Conservation (phyloP, 1,139 yeast species). For the Debaryomycetaceae sp. region DNA sequence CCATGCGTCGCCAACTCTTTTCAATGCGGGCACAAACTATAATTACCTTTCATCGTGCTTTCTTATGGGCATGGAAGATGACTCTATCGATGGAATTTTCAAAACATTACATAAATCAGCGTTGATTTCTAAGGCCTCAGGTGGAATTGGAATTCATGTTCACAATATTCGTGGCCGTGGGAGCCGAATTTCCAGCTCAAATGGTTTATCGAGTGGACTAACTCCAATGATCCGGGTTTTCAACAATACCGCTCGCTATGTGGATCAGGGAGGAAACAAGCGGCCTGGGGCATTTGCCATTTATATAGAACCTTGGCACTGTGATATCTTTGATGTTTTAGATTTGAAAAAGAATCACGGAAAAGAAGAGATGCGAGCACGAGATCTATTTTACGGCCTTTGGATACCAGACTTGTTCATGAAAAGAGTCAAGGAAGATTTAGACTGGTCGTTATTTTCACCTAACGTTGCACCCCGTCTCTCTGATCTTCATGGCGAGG, state of each 20-base stretch:
- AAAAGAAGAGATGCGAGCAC: slow-evolving; percentile 84
- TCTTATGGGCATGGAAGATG: slow-evolving; percentile 84
- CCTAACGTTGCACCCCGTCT: slow-evolving; percentile 88
- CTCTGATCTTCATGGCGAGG: slow-evolving; percentile 76
- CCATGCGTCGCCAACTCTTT: slow-evolving; percentile 86
- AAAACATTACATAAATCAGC: slow-evolving; percentile 86
- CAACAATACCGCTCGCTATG: slow-evolving; percentile 89
- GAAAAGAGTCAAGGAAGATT: slow-evolving; percentile 79
- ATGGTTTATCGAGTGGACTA: slow-evolving; percentile 84
- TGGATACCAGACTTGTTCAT: slow-evolving; percentile 91
- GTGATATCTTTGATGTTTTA: slow-evolving; percentile 77
- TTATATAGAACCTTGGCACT: slow-evolving; percentile 90
- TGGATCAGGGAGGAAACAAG: slow-evolving; percentile 92
- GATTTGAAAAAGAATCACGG: slow-evolving; percentile 89
- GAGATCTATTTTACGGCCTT: slow-evolving; percentile 86
- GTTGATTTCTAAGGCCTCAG: slow-evolving; percentile 82
- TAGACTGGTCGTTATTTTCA: slow-evolving; percentile 81
- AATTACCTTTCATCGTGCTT: slow-evolving; percentile 67
- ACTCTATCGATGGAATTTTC: slow-evolving; percentile 86
- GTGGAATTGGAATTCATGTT: slow-evolving; percentile 84
- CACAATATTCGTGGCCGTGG: slow-evolving; percentile 86
- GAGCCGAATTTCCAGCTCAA: slow-evolving; percentile 83
- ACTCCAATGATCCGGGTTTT: slow-evolving; percentile 88
- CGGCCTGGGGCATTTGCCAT: slow-evolving; percentile 92
- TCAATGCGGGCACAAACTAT: slow-evolving; percentile 72